phyloP scores from a whole-genome alignment of 2,329 filamentous ascomycete species.

The Nannizziopsis arthrosporioides region DNA sequence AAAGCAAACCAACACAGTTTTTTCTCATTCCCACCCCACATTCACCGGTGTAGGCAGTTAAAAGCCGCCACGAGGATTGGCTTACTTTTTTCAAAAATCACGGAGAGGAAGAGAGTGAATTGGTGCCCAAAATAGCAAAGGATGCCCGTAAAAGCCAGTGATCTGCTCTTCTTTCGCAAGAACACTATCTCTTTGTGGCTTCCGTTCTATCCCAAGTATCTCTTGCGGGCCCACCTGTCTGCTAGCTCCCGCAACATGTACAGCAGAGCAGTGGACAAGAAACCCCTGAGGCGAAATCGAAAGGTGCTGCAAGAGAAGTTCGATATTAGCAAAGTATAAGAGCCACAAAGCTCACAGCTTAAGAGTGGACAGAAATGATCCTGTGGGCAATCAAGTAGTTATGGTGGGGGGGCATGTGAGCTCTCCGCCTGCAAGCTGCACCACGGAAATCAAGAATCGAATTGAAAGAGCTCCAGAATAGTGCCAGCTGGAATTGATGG shows the following conservation, averaged over 20 bases:
- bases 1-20: background rate
- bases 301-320: background rate
- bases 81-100: background rate
- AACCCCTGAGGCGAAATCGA: background rate
- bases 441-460: background rate
- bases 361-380: background rate
- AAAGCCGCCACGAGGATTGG: background rate
- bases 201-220: constrained; percentile 33
- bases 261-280: constrained; percentile 6
- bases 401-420: background rate
- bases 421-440: background rate
- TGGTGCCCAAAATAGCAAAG: background rate
- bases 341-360: no score
- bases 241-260: constrained; percentile 46
- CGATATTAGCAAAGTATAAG: no score
- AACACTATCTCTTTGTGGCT: background rate
- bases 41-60: background rate
- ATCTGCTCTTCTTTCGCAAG: constrained; percentile 1
- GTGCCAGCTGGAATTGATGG: background rate
- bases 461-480: background rate
- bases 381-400: background rate
- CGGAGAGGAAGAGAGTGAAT: background rate
- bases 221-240: constrained; percentile 39
- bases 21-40: background rate
- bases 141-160: background rate